Percentiles rank a stretch among this genome's conserved stretches.
These are phyloP conservation scores for Pyracantha coccinea DNA, from an alignment of 331 rosid species.

Conservation along the genomic window DNA sequence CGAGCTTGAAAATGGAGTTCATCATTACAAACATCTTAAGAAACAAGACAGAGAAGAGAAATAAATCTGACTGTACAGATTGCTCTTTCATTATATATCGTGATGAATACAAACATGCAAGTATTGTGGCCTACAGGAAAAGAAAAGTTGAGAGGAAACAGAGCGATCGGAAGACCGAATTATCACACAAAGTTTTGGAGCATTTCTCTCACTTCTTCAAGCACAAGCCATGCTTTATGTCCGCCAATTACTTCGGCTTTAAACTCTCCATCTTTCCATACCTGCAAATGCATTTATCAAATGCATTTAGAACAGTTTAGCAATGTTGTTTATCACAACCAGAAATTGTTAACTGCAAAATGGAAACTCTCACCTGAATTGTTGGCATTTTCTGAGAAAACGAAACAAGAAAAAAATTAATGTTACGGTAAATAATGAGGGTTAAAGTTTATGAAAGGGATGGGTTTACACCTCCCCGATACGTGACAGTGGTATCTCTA, in stretches of 20 bases:
- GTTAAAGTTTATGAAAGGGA: neutral
- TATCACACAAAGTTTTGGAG: conserved; percentile 40
- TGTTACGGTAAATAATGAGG: neutral
- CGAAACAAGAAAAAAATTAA: neutral
- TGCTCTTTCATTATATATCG: neutral
- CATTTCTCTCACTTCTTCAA: conserved; percentile 82
- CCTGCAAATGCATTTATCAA: conserved; percentile 26
- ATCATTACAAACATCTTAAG: neutral
- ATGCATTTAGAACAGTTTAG: neutral
- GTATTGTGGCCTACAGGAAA: neutral
- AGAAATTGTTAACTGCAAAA: too few species aligned
- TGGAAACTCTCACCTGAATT: conserved; percentile 55
- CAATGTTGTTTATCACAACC: neutral
- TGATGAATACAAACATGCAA: neutral
- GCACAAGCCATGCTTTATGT: conserved; percentile 81
- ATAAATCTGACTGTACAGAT: neutral
- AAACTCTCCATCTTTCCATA: conserved; percentile 94
- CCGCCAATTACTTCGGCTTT: conserved; percentile 90
- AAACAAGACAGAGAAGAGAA: neutral
- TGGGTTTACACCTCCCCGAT: neutral
- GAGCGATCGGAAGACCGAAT: neutral
- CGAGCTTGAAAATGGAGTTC: neutral
- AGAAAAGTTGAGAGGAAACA: neutral
- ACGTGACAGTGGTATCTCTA: neutral
- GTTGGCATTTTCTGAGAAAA: conserved; percentile 90